phyloP scores from a whole-genome alignment of 805 yeast species.

The Kodamaea restingae region DNA sequence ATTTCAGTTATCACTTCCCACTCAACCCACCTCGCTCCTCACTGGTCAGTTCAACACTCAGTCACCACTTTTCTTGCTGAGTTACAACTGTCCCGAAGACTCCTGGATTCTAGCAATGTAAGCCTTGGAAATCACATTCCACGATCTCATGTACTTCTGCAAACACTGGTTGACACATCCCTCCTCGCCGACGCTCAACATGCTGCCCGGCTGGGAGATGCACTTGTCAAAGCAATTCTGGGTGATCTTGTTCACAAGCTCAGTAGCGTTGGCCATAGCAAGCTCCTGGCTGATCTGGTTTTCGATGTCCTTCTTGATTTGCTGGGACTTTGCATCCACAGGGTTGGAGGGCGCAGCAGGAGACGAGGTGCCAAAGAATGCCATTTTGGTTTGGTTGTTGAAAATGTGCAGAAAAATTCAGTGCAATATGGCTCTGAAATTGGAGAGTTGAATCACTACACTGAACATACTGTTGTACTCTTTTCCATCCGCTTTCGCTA shows the following conservation, averaged over 20 bases:
- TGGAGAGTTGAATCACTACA: no score
- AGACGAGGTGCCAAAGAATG: conserved; percentile 14
- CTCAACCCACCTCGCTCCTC: no score
- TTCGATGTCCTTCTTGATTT: conserved; percentile 60
- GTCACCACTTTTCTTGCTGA: no score
- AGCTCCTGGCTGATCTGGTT: conserved; percentile 73
- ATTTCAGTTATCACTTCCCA: no score
- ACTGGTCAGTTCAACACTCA: no score
- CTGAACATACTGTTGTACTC: no score
- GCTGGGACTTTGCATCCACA: conserved; percentile 25
- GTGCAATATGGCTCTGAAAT: no score
- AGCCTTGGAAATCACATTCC: conserved; percentile 79
- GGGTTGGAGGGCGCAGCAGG: conserved; percentile 8
- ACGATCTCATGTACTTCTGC: conserved; percentile 83
- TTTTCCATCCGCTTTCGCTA: no score
- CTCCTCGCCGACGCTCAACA: conserved; percentile 49
- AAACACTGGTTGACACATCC: conserved; percentile 73
- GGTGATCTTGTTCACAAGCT: conserved; percentile 77
- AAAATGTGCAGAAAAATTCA: background rate
- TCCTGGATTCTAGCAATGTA: conserved; percentile 74
- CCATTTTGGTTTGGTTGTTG: conserved; percentile 12
- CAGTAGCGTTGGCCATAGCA: conserved; percentile 89
- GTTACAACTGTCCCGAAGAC: conserved; percentile 16
- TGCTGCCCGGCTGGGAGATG: conserved; percentile 54
- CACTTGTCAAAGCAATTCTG: conserved; percentile 86